Conservation (phyloP, 495 filamentous ascomycete genomes). For the Penicillium tannophilum region DNA sequence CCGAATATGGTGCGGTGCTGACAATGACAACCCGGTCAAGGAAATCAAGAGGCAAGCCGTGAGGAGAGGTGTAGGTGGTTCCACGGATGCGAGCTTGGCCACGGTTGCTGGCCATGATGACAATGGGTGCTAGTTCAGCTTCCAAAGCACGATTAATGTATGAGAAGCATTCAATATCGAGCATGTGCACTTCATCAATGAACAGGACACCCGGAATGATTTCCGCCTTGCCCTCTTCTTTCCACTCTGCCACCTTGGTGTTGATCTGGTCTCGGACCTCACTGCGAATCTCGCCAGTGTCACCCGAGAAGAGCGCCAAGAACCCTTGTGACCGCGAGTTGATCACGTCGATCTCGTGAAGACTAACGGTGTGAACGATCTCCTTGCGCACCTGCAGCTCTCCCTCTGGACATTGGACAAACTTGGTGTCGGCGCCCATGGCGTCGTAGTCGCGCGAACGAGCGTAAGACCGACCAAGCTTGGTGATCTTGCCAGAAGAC, state of each 20-base stretch:
- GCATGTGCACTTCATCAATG: constrained; percentile 99
- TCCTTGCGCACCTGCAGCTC: constrained; percentile 97
- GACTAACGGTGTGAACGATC: constrained; percentile 91
- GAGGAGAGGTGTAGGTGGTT: constrained; percentile 87
- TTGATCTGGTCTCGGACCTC: constrained; percentile 99
- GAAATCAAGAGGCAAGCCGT: constrained; percentile 94
- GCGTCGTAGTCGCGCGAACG: constrained; percentile 97
- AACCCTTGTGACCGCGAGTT: constrained; percentile 98
- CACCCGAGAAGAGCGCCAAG: constrained; percentile 92
- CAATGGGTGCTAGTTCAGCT: constrained; percentile 89
- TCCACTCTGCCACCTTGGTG: constrained; percentile 97
- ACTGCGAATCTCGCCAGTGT: constrained; percentile 96
- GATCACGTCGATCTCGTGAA: constrained; percentile 99
- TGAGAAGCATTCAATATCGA: constrained; percentile 98
- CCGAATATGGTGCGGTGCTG: constrained; percentile 85
- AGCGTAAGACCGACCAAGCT: constrained; percentile 90
- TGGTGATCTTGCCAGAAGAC: constrained; percentile 95
- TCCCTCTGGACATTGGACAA: constrained; percentile 97
- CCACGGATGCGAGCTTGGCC: constrained; percentile 91
- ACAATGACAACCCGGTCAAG: constrained; percentile 95
- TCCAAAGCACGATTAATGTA: constrained; percentile 98
- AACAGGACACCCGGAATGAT: constrained; percentile 97
- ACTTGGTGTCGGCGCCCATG: constrained; percentile 98
- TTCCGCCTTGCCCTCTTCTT: constrained; percentile 97
- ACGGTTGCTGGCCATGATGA: constrained; percentile 99